Conservation (phyloP, 2,329 filamentous ascomycete genomes). For the Alternaria conjuncta region DNA sequence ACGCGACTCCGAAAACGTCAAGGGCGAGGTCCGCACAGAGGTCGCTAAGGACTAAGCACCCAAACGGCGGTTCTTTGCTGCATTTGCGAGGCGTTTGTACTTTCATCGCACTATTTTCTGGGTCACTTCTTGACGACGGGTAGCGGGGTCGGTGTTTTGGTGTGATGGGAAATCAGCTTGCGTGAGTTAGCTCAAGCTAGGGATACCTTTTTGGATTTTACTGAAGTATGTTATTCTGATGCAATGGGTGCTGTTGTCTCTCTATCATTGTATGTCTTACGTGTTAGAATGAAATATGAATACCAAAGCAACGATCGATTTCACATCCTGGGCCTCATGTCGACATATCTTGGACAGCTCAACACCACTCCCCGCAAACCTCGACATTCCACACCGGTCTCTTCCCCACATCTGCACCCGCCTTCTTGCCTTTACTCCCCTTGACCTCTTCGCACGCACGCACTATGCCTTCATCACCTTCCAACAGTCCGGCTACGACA, state of each 20-base stretch:
- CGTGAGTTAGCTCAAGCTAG: background rate
- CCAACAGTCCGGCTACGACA: background rate
- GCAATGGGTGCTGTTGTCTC: background rate
- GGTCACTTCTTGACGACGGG: slow-evolving; percentile 3
- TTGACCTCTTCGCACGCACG: background rate
- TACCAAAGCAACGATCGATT: background rate
- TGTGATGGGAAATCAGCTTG: slow-evolving; percentile 15
- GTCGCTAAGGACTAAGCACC: slow-evolving; percentile 31
- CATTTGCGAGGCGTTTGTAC: slow-evolving; percentile 20
- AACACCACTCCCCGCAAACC: background rate
- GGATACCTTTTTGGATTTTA: slow-evolving; percentile 24
- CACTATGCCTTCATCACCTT: background rate
- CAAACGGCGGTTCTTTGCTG: background rate
- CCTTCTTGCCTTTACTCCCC: background rate
- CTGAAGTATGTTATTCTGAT: background rate
- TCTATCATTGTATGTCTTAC: background rate
- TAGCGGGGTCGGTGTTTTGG: slow-evolving; percentile 23
- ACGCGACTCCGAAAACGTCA: slow-evolving; percentile 38
- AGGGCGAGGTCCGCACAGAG: slow-evolving; percentile 39
- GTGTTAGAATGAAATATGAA: background rate
- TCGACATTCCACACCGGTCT: slow-evolving; percentile 1
- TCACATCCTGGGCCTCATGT: background rate
- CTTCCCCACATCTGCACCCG: background rate
- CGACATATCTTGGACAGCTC: background rate
- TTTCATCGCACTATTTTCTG: slow-evolving; percentile 5